Base-by-base conservation (phyloP, 345 rosid species). In the Citrus medica region DNA sequence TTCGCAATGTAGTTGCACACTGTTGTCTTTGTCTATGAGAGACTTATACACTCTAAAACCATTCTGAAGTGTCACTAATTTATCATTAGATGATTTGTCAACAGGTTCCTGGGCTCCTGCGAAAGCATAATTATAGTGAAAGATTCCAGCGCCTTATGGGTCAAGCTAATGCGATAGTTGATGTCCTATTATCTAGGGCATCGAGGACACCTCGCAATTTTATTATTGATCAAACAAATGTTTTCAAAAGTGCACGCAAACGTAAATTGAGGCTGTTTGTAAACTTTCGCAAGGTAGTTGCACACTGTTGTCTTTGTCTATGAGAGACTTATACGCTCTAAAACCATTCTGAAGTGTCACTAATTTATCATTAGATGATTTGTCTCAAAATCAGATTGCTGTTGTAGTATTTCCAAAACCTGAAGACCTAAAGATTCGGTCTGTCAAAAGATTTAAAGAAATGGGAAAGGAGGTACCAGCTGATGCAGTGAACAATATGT, bases 201-300 rank as follows among this genome's bases (percentile, higher is more conserved):
- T 82, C 86, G 0, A 70, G 58, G 77, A 83, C 77, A 42, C 82
- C 82, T 58, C 60, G 69, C 16, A 84, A 82, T 73, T 82, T 76
- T 65, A 56, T 86, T 25, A 71, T 86, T 62, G 85, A 86, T 73
- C 84, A 80, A 80, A 84, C 83, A 33, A 86, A 82, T 77, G 82
- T 82, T 67, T 84, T 72, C 81, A 82, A 80, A 76, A 74, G 81
- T 80, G 87, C 84, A 72, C 78, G 83, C 7, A 78, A 64, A 63
- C 79, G 79, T 55, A 82, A 86, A 82, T 61, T 84, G 73, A 76
- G 68, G 46, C 83, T 67, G 28, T 86, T 84, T 82, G 74, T 62
- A 32, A 73, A 25, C 40, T 84, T 82, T 16, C 55, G 6, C 24
- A 84, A 78, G 89, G 89, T 84, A 66, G 73, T 60, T 70, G 17